Base-by-base conservation (phyloP, 495 filamentous ascomycete genomes). In the Trichoderma parareesei region DNA sequence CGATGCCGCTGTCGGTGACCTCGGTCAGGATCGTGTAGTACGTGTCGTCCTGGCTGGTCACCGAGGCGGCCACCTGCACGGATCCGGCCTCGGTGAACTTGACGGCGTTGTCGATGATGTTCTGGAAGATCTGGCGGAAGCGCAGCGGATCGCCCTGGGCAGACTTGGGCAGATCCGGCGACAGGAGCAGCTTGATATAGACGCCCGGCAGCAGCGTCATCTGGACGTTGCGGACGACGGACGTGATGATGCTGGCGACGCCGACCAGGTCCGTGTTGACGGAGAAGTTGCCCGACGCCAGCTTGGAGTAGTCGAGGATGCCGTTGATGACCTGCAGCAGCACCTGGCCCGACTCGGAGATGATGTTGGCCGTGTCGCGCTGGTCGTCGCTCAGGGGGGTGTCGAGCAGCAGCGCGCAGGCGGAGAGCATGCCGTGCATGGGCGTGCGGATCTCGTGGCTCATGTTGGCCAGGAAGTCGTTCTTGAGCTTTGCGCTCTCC, bases 1-100 rank as follows among this genome's bases (percentile, higher is more conserved):
- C 90, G 8, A 89, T 90, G 9, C 90, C 90, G 10, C 87, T 91
- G 69, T 94, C 90, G 67, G 84, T 79, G 14, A 94, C 86, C 68
- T 90, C 85, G 5, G 83, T 84, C 20, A 80, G 71, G 14, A 87
- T 71, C 1, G 68, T 71, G 67, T 74, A 87, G 14, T 67, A 67
- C 8, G 70, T 68, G 0, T 79, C 76, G 41, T 81, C 74, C 33
- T 78, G 70, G 20, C 76, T 68, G n/a, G 74, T 44, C 0, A 78
- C 62, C 4, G 69, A 70, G 37, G 68, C 69, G 57, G 64, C 60
- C 37, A 82, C 69, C 4, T 70, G 61, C 38, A 82, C 75, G 62
- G 65, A 74, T 1, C 80, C 80, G 55, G 71, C 69, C 40, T 80
- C 76, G 27, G 80, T 82, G 67, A 82, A 82, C 63, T 82, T 82